Conservation (phyloP, 371 early-diverging fungal genomes). For the Mucor plumbeus region DNA sequence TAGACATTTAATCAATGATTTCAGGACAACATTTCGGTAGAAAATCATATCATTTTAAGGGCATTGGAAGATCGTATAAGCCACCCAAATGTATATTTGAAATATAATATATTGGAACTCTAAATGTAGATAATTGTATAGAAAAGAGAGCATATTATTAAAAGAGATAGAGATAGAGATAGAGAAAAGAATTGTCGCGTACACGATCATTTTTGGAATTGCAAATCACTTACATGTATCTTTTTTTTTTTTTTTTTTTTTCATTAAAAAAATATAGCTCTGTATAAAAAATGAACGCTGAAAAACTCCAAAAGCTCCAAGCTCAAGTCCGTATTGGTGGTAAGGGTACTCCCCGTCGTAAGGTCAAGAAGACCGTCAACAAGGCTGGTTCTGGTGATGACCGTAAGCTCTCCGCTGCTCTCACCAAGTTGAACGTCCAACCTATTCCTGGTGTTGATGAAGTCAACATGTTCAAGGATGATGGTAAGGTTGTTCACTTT, state of each 20-base stretch:
- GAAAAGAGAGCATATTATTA: too few relatives aligned
- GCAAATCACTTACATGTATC: not conserved
- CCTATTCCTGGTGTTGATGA: slow-evolving; percentile 90
- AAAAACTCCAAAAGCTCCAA: slow-evolving; percentile 95
- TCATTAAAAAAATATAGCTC: slow-evolving; percentile 8
- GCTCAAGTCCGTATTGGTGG: slow-evolving; percentile 93
- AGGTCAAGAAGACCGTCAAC: slow-evolving; percentile 64
- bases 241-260: not conserved
- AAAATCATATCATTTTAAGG: not conserved
- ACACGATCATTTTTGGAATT: not conserved
- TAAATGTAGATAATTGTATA: not conserved
- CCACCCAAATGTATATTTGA: slow-evolving; percentile 22
- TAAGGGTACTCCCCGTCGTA: slow-evolving; percentile 94
- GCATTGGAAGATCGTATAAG: slow-evolving; percentile 2
- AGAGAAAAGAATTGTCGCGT: slow-evolving; percentile 8
- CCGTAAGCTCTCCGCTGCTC: slow-evolving; percentile 87
- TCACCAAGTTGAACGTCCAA: slow-evolving; percentile 92
- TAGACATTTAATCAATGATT: too few relatives aligned
- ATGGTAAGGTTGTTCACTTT: slow-evolving; percentile 95
- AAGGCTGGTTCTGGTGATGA: slow-evolving; percentile 77
- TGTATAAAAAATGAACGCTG: slow-evolving; percentile 81
- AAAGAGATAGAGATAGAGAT: not conserved
- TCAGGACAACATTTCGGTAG: not conserved
- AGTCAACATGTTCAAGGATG: slow-evolving; percentile 98
- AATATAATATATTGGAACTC: not conserved